Conservation (phyloP, 2,329 filamentous ascomycete species). For the Plenodomus tracheiphilus region DNA sequence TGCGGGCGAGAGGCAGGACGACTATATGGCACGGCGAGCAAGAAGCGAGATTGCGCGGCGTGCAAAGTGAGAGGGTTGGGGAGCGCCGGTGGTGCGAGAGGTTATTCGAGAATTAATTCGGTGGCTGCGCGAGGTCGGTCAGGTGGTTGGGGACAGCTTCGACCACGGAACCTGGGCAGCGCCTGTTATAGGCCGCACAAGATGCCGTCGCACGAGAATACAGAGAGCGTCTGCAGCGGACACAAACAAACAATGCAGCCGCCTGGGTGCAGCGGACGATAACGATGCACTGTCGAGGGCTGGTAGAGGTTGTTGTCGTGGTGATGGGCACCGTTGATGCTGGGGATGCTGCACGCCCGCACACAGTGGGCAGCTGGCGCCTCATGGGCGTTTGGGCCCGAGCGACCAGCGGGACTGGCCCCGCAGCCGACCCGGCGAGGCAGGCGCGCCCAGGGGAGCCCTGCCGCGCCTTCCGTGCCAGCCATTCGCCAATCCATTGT, state of each 20-base stretch:
- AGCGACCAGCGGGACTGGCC: not conserved
- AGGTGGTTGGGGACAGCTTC: conserved; percentile 19
- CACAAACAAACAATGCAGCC: conserved; percentile 3
- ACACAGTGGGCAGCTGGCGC: too few species aligned
- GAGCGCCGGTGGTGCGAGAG: conserved; percentile 8
- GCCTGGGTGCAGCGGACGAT: too few species aligned
- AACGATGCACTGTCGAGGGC: not conserved
- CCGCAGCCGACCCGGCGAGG: too few species aligned
- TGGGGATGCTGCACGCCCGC: not conserved
- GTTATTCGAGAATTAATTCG: conserved; percentile 11
- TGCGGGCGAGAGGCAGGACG: conserved; percentile 17
- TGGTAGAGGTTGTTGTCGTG: not conserved
- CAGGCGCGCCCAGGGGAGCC: not conserved
- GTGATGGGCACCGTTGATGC: too few species aligned
- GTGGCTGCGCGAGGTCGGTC: conserved; percentile 15
- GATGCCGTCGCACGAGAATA: conserved; percentile 2
- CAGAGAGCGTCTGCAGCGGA: not conserved
- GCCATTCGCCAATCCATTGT: not conserved
- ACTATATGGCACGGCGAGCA: conserved; percentile 25
- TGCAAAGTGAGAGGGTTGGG: conserved; percentile 15
- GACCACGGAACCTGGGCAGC: conserved; percentile 1
- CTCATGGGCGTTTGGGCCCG: too few species aligned
- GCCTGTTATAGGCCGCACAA: conserved; percentile 4
- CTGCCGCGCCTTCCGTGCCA: conserved; percentile 2
- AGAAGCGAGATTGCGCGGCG: conserved; percentile 22